Conservation (phyloP, 225 moss, liverwort and hornwort genomes). For the Sphagnum tenellum region DNA sequence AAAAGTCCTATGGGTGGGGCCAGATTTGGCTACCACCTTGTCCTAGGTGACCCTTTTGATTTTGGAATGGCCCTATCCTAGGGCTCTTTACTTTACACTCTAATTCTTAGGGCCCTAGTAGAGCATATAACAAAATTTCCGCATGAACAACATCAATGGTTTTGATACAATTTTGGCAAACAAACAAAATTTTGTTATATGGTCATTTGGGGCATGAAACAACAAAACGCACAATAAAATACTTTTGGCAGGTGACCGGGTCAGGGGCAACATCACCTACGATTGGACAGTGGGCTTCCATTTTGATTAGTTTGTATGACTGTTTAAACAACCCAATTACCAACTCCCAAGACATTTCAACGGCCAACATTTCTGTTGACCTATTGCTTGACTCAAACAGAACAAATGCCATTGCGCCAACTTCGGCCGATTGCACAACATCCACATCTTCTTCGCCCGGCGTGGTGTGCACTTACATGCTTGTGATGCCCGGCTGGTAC, state of each 20-base stretch:
- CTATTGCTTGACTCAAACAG: conserved; percentile 6
- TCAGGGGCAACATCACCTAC: conserved; percentile 23
- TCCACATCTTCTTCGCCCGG: conserved; percentile 19
- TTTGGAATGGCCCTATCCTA: no score
- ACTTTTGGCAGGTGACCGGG: conserved; percentile 14
- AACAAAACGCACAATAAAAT: neutral
- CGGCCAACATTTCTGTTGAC: conserved; percentile 29
- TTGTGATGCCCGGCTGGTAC: conserved; percentile 21
- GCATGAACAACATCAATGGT: no score
- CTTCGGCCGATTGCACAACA: conserved; percentile 8
- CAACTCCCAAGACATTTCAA: conserved; percentile 18
- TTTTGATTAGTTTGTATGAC: conserved; percentile 38
- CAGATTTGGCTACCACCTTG: no score
- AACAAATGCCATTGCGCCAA: conserved; percentile 5
- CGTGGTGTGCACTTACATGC: conserved; percentile 21
- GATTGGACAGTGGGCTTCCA: conserved; percentile 13
- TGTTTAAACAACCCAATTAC: conserved; percentile 34
- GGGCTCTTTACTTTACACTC: no score
- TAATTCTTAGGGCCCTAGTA: no score
- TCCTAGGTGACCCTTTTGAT: no score
- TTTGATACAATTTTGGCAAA: no score
- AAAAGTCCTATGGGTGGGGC: no score
- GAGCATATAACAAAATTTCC: no score
- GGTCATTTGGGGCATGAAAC: neutral
- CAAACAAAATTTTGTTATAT: neutral